Conservation (phyloP, 768 basidiomycete genomes). For the Clavaria fumosa region DNA sequence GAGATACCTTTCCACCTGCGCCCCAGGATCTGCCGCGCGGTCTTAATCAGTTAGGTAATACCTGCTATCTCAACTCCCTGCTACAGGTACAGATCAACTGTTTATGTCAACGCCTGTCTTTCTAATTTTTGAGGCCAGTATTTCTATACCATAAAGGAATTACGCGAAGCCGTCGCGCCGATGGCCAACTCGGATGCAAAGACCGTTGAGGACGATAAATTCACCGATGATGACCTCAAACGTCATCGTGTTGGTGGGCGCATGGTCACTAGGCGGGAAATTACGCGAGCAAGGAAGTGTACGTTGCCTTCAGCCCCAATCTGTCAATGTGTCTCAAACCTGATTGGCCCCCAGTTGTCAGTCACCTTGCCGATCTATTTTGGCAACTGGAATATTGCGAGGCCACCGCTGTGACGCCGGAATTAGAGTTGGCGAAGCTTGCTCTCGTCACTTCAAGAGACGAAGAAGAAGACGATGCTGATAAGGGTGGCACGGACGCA, state of each 20-base stretch:
- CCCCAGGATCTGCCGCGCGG: conserved; percentile 67
- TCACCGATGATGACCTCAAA: conserved; percentile 69
- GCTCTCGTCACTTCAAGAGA: conserved; percentile 84
- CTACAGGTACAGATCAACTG: conserved; percentile 34
- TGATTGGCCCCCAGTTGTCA: conserved; percentile 42
- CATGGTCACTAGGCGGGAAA: conserved; percentile 64
- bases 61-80: conserved; percentile 74
- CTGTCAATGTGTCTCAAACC: conserved; percentile 4
- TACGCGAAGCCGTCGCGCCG: conserved; percentile 58
- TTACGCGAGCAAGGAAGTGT: conserved; percentile 79
- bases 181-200: conserved; percentile 41
- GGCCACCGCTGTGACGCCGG: conserved; percentile 59
- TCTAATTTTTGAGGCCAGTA: conserved; percentile 35
- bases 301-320: conserved; percentile 14
- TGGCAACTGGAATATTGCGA: conserved; percentile 55
- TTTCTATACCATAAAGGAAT: conserved; percentile 89
- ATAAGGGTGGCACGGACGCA: conserved; percentile 58
- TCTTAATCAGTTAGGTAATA: conserved; percentile 79
- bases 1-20: conserved; percentile 37
- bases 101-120: background rate
- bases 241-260: conserved; percentile 80
- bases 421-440: conserved; percentile 76
- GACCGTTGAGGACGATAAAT: conserved; percentile 47
- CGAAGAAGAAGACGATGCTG: conserved; percentile 72
- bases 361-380: conserved; percentile 67